Base-by-base conservation (phyloP, 441 rosid genomes). In the Populus hybrid region DNA sequence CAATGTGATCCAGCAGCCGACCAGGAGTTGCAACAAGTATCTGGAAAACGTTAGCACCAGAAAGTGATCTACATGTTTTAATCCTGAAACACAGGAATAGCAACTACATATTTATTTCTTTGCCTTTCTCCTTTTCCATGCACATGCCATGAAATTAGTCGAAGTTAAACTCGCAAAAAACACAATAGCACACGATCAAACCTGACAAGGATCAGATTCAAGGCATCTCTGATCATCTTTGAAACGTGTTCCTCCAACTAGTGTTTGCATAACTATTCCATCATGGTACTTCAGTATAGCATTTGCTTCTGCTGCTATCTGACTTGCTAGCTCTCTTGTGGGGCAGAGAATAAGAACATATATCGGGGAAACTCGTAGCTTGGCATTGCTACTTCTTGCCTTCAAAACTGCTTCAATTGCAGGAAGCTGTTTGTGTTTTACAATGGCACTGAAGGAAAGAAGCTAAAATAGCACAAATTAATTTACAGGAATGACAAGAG, bases 21-120 rank as follows among this genome's bases (percentile, higher is more conserved):
- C 99, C 99, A 59, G 99, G 99, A 61, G 99, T 94, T 59, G 98
- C 99, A 81, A 94, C 88, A 74, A 94, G 82, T 76, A 96, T 92
- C 99, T 96, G 84, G 81, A 74, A 75, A 72, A 82, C 72, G 24
- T 57, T 78, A 76, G 68, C 14, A 72, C 20, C 66, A 77, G 53
- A 81, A 69, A 40, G 74, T 30, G 24, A 67, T 68, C 38, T 76
- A 34, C 18, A 36, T 8, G 46, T 46, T 69, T 35, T 77, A 68
- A 26, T 40, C n/a, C 20, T 32, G 63, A 38, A 72, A 28, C 63
- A 57, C 10, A 65, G 5, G 53, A 23, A 30, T 14, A 61, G 10
- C 67, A 10, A 28, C 69, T 16, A 21, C 21, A 2, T 42, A 59
- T 34, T 40, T 28, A 74, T 69, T 70, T 61, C 36, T 30, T 70